phyloP scores from a whole-genome alignment of 495 filamentous ascomycete genomes.

The Aspergillus baeticus region DNA sequence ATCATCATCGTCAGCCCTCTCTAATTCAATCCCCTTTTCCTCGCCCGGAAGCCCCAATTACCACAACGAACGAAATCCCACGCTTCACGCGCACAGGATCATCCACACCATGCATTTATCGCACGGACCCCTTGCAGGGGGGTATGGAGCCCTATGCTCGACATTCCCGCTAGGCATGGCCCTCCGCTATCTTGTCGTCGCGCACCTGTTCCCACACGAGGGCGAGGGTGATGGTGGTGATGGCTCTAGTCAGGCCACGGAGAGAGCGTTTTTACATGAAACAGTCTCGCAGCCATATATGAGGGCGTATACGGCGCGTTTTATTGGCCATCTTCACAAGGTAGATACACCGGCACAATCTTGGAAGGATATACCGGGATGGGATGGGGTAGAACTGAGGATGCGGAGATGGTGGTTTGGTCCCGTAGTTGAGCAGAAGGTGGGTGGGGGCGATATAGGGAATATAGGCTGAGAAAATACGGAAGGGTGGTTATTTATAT shows the following conservation, averaged over 20 bases:
- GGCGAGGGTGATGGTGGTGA: not conserved
- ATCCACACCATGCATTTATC: conserved; percentile 1
- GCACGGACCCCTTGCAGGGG: not conserved
- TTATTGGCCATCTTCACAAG: not conserved
- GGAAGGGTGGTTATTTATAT: too few relatives aligned
- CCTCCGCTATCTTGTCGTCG: not conserved
- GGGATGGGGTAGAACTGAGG: too few relatives aligned
- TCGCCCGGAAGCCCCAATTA: not conserved
- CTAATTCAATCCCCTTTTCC: conserved; percentile 4
- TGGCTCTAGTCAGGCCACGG: not conserved
- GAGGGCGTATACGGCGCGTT: conserved; percentile 1
- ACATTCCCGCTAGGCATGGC: conserved; percentile 1
- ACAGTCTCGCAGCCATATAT: conserved; percentile 3
- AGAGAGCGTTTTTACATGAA: not conserved
- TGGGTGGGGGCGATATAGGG: too few relatives aligned
- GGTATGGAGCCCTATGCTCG: conserved; percentile 1
- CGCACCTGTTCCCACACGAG: not conserved
- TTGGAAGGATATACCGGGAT: not conserved
- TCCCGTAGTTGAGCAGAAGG: too few relatives aligned
- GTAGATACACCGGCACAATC: not conserved
- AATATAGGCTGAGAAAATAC: too few relatives aligned
- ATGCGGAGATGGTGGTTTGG: too few relatives aligned
- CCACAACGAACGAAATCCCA: not conserved
- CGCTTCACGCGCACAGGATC: conserved; percentile 1
- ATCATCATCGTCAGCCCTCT: too few relatives aligned